Evolutionary conservation across 352 stramenopile species (phyloP).

Genomic region (Thraustochytrium sp.): DNA sequence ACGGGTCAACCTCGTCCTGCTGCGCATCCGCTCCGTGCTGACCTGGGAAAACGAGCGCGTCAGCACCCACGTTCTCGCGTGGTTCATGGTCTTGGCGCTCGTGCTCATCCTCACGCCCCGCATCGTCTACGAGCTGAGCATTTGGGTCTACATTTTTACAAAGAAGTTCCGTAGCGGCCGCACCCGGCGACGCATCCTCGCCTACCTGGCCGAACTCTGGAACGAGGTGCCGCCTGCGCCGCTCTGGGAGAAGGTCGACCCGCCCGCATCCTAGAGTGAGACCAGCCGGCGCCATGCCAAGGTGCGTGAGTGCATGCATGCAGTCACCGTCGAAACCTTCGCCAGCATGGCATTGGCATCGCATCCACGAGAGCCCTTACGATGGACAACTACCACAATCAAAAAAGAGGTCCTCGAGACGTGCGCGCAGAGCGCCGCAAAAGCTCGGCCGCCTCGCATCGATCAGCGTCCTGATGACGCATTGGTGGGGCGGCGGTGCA

Average conservation of each 20-base stretch:
- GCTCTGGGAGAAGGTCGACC: constrained; percentile 23
- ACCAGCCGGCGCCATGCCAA: background rate
- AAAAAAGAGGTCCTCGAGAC: too few species aligned
- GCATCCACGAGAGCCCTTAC: too few species aligned
- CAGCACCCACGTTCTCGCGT: background rate
- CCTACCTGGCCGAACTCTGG: background rate
- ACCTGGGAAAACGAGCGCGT: constrained; percentile 32
- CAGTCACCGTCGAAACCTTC: too few species aligned
- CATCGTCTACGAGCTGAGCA: constrained; percentile 6
- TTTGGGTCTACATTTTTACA: constrained; percentile 38
- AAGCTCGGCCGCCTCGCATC: too few species aligned
- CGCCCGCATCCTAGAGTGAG: background rate
- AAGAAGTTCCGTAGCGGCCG: constrained; percentile 33
- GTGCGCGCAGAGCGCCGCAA: too few species aligned
- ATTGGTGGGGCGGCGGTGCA: background rate
- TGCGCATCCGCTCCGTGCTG: background rate
- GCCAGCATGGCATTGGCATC: too few species aligned
- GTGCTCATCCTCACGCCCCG: background rate
- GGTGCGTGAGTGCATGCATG: background rate
- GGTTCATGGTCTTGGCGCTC: background rate
- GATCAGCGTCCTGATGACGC: background rate
- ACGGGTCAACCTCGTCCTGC: background rate
- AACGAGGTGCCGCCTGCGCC: constrained; percentile 12
- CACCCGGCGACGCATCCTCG: background rate
- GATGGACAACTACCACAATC: too few species aligned